Percentiles rank a stretch among this genome's conserved stretches.
phyloP scores from a whole-genome alignment of 2,329 filamentous ascomycete species.

The Mycogone perniciosa region DNA sequence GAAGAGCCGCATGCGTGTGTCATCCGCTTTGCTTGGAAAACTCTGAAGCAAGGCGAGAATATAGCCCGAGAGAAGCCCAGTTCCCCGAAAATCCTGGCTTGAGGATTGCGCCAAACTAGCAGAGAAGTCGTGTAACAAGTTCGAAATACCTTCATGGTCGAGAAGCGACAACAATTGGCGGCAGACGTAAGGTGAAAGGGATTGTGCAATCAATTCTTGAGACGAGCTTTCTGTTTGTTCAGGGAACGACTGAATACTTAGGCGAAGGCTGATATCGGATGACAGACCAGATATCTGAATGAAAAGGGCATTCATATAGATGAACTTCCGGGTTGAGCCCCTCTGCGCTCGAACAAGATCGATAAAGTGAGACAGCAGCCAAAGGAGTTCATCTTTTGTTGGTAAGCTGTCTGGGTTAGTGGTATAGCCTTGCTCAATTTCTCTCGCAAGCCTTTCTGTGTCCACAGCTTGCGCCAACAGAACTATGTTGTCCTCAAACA shows the following conservation, averaged over 20 bases:
- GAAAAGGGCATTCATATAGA: conserved; percentile 47
- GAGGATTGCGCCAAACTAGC: conserved; percentile 25
- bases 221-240: conserved; percentile 13
- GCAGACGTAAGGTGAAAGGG: conserved; percentile 52
- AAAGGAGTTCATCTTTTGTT: conserved; percentile 44
- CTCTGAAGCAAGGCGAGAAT: conserved; percentile 78
- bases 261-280: conserved; percentile 42
- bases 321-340: conserved; percentile 29
- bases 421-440: conserved; percentile 33
- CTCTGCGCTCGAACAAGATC: conserved; percentile 42
- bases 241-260: conserved; percentile 22
- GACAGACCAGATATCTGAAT: conserved; percentile 47
- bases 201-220: conserved; percentile 16
- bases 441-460: conserved; percentile 34
- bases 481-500: conserved; percentile 36
- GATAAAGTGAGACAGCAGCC: conserved; percentile 63
- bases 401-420: conserved; percentile 18
- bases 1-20: conserved; percentile 92
- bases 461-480: conserved; percentile 33
- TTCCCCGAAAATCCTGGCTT: conserved; percentile 25
- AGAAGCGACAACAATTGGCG: conserved; percentile 64
- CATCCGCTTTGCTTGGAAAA: conserved; percentile 74
- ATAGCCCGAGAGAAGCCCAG: conserved; percentile 75
- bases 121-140: conserved; percentile 29
- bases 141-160: conserved; percentile 65